phyloP scores from a whole-genome alignment of 192 early-diverging fungal genomes.

The Podila epicladia region DNA sequence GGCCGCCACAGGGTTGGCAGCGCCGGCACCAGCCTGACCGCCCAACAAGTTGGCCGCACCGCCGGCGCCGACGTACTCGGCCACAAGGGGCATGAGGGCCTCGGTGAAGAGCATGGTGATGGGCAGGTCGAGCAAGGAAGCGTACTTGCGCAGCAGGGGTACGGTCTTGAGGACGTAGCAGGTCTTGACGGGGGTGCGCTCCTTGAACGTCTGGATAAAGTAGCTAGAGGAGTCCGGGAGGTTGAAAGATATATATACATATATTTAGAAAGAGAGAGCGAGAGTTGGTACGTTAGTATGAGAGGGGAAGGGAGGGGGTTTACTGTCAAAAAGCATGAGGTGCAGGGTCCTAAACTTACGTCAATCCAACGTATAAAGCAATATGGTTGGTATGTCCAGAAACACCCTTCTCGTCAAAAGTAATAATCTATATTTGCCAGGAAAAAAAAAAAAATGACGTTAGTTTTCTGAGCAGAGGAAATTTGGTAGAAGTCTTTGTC shows the following conservation, averaged over 20 bases:
- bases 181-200: slow-evolving; percentile 57
- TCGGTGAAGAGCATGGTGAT: slow-evolving; percentile 64
- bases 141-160: slow-evolving; percentile 53
- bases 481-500: too few relatives aligned
- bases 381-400: slow-evolving; percentile 94
- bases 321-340: background rate
- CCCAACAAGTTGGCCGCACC: slow-evolving; percentile 54
- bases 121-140: slow-evolving; percentile 39
- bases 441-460: background rate
- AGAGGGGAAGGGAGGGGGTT: too few relatives aligned
- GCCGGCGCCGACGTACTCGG: slow-evolving; percentile 66
- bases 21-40: slow-evolving; percentile 6
- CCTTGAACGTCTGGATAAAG: slow-evolving; percentile 43
- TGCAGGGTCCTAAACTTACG: slow-evolving; percentile 29
- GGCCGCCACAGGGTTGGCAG: slow-evolving; percentile 1
- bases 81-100: slow-evolving; percentile 63
- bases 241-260: too few relatives aligned
- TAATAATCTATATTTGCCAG: slow-evolving; percentile 69
- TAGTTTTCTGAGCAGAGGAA: too few relatives aligned
- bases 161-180: slow-evolving; percentile 62
- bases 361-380: slow-evolving; percentile 78
- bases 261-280: background rate
- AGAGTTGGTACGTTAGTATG: background rate
- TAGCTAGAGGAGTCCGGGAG: slow-evolving; percentile 3
- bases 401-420: slow-evolving; percentile 89